These are phyloP conservation scores for Sporobolomyces roseus DNA, from an alignment of 768 basidiomycete genomes.

Conservation along the genomic window DNA sequence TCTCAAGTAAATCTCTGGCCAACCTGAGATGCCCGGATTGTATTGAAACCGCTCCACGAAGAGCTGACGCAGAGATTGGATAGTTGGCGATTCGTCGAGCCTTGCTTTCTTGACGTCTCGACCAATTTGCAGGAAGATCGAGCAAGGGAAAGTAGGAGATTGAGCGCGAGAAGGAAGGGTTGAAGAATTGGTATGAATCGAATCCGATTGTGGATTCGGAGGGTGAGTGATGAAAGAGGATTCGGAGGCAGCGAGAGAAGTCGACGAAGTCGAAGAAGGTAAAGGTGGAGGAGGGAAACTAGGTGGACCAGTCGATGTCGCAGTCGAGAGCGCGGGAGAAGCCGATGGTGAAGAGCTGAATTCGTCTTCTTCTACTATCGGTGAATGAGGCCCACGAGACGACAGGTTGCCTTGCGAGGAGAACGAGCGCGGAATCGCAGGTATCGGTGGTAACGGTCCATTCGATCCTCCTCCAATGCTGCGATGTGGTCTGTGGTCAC, in stretches of 20 bases:
- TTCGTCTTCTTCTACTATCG: conserved; percentile 16
- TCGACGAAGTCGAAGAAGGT: not conserved
- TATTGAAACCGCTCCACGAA: conserved; percentile 95
- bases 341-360: not conserved
- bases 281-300: conserved; percentile 10
- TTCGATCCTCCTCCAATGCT: conserved; percentile 2
- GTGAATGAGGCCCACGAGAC: not conserved
- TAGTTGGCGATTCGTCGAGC: conserved; percentile 61
- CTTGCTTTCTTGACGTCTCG: conserved; percentile 49
- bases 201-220: not conserved
- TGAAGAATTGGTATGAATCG: conserved; percentile 10
- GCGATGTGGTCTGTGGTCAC: not conserved
- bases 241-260: not conserved
- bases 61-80: conserved; percentile 71
- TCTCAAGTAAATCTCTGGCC: conserved; percentile 66
- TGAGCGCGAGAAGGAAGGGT: conserved; percentile 41
- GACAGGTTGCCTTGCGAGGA: conserved; percentile 10
- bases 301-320: not conserved
- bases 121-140: conserved; percentile 62
- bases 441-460: conserved; percentile 12
- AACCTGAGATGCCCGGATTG: conserved; percentile 65
- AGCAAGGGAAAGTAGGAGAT: conserved; percentile 11
- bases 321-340: conserved; percentile 5
- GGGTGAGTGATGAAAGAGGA: conserved; percentile 7
- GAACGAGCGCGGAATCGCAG: conserved; percentile 25